A percentile compares a stretch with the other conserved stretches of the same genome.
These are phyloP conservation scores for Scopulariopsis brevicaulis DNA, from an alignment of 2,329 filamentous ascomycete species.

Conservation along the genomic window DNA sequence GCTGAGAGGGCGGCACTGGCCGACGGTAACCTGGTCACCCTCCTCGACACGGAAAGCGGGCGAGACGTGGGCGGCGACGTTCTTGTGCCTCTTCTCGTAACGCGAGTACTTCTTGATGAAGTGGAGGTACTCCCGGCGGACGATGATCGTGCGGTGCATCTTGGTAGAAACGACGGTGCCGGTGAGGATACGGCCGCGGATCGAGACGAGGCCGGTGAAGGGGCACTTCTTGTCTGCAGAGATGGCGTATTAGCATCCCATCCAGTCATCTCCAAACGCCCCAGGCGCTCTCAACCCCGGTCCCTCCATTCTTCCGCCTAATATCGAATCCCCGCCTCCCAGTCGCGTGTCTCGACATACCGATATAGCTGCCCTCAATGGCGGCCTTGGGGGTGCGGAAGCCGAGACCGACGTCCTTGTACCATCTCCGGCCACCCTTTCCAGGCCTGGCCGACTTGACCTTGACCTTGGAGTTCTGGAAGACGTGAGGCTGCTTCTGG, in stretches of 20 bases:
- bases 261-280: not conserved
- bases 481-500: conserved; percentile 99
- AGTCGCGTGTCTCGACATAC: conserved; percentile 47
- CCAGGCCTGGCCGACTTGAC: conserved; percentile 73
- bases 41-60: conserved; percentile 99
- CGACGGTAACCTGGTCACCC: conserved; percentile 98
- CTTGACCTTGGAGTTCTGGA: conserved; percentile 94
- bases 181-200: conserved; percentile 99
- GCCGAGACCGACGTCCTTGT: conserved; percentile 98
- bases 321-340: conserved; percentile 7
- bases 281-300: not conserved
- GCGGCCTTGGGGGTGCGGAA: conserved; percentile 98
- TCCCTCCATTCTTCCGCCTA: not conserved
- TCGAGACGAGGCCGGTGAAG: conserved; percentile 97
- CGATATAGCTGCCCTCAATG: conserved; percentile 98
- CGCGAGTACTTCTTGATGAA: conserved; percentile 99
- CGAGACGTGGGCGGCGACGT: conserved; percentile 96
- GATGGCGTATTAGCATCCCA: not conserved
- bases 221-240: conserved; percentile 97
- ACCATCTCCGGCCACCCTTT: conserved; percentile 89
- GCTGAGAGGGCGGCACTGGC: conserved; percentile 97
- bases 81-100: conserved; percentile 99
- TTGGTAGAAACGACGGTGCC: conserved; percentile 99
- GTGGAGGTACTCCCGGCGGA: conserved; percentile 99
- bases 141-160: conserved; percentile 99